Conservation (phyloP, 2,329 filamentous ascomycete species). For the Cladophialophora chaetospira region DNA sequence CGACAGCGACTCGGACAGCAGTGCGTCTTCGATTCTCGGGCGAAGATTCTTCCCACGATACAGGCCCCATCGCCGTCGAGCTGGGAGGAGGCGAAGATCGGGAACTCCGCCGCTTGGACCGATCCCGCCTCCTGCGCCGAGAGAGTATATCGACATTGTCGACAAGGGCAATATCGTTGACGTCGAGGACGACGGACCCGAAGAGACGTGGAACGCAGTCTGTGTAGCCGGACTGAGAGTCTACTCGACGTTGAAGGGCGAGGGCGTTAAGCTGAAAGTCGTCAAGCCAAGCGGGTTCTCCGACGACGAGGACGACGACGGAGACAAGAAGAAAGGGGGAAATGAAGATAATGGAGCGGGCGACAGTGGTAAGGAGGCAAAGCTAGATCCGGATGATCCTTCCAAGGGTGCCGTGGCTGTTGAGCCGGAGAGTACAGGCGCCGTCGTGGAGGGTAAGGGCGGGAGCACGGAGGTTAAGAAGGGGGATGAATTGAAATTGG, state of each 20-base stretch:
- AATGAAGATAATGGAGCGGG: not conserved
- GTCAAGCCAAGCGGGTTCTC: constrained; percentile 7
- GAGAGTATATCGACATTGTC: constrained; percentile 4
- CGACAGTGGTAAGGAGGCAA: not conserved
- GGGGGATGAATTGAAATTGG: not conserved
- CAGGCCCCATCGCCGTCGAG: constrained; percentile 10
- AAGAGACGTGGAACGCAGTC: constrained; percentile 61
- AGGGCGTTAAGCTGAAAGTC: constrained; percentile 19
- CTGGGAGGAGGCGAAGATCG: constrained; percentile 3
- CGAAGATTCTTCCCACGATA: not conserved
- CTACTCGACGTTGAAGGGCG: constrained; percentile 42
- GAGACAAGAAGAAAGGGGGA: not conserved
- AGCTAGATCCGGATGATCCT: constrained; percentile 26
- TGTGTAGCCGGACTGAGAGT: constrained; percentile 62
- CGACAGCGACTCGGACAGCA: not conserved
- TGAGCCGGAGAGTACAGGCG: constrained; percentile 12
- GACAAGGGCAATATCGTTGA: constrained; percentile 8
- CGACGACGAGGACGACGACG: not conserved
- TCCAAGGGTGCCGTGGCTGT: constrained; percentile 21
- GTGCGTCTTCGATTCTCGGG: not conserved
- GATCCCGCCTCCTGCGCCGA: not conserved
- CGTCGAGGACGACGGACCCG: constrained; percentile 30
- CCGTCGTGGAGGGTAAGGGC: not conserved
- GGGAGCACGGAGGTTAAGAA: not conserved
- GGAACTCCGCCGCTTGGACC: constrained; percentile 3